Base-by-base conservation (phyloP, 768 basidiomycete genomes). In the Cyathus striatus region DNA sequence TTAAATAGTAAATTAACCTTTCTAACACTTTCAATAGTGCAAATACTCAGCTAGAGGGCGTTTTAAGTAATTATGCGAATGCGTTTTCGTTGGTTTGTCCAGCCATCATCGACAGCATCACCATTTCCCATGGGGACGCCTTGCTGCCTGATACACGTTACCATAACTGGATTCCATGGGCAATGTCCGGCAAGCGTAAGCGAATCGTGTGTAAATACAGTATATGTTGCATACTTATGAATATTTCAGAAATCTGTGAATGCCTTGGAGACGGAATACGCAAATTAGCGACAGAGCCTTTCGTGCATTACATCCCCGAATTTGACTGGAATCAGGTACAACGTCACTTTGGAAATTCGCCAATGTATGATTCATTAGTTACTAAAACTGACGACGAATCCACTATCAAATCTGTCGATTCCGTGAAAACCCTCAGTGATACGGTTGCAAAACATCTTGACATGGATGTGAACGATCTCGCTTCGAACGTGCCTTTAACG, bases 401-500 rank as follows among this genome's bases (percentile, higher is more conserved):
- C 10, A 18, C 7, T n/a, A n/a, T n/a, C n/a, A 23, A 14, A 40
- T 9, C 23, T 10, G 42, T 40, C 12, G 49, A 37, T 20, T 39
- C 27, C 17, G 40, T 16, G 41, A 45, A 9, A 23, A 32, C 12
- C 46, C 42, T 4, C 37, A n/a, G n/a, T n/a, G n/a, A n/a, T n/a
- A n/a, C n/a, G n/a, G n/a, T n/a, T n/a, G n/a, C n/a, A n/a, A n/a
- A n/a, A n/a, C n/a, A 47, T 48, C 49, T 68, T n/a, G 63, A 63
- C 36, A 47, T 72, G 18, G 43, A 60, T 2, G 45, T 44, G 16
- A 54, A 60, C 16, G 67, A 70, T 24, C 62, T 72, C 36, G 57
- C 58, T 5, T 39, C 49, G 1, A 60, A 69, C 10, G 59, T 67
- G 5, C 69, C 71, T 2, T 54, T 73, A 37, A 68, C 66, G 1